A percentile compares a stretch with the other conserved stretches of the same genome.
Evolutionary conservation across 805 yeast genomes (phyloP).

Genomic region (Teunomyces stri): DNA sequence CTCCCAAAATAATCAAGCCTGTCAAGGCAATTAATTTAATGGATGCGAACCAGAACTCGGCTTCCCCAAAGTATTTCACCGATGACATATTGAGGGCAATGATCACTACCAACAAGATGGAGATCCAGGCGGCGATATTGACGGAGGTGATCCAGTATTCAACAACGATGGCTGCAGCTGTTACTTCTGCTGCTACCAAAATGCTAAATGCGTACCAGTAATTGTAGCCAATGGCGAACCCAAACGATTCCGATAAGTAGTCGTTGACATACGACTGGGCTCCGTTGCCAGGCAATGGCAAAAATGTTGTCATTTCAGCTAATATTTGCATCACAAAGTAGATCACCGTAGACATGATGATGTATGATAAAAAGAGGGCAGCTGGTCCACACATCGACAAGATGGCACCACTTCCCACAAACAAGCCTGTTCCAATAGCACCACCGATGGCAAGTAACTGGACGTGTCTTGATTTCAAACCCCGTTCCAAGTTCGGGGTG

Average conservation of each 20-base stretch:
- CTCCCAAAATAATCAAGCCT: slow-evolving; percentile 32
- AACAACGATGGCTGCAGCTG: slow-evolving; percentile 42
- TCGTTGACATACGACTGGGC: slow-evolving; percentile 30
- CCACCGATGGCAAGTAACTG: slow-evolving; percentile 18
- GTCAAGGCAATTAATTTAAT: slow-evolving; percentile 30
- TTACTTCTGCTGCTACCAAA: slow-evolving; percentile 34
- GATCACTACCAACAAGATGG: slow-evolving; percentile 27
- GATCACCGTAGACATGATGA: slow-evolving; percentile 19
- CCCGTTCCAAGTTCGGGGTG: slow-evolving; percentile 15
- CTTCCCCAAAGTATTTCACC: slow-evolving; percentile 35
- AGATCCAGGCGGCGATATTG: slow-evolving; percentile 39
- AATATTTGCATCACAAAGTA: slow-evolving; percentile 32
- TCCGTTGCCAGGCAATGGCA: slow-evolving; percentile 35
- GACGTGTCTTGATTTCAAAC: slow-evolving; percentile 14
- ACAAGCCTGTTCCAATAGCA: slow-evolving; percentile 22
- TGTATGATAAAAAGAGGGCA: slow-evolving; percentile 15
- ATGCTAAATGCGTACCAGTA: slow-evolving; percentile 34
- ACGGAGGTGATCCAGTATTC: slow-evolving; percentile 34
- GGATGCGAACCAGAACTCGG: slow-evolving; percentile 35
- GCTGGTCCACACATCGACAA: slow-evolving; percentile 19
- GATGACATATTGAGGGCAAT: slow-evolving; percentile 27
- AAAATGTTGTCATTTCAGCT: slow-evolving; percentile 33
- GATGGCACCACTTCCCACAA: slow-evolving; percentile 27
- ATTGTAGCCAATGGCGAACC: slow-evolving; percentile 34
- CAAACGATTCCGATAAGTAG: slow-evolving; percentile 27